These are phyloP conservation scores for Triticum timopheevii DNA, from an alignment of 176 grass and related monocot genomes.

Conservation along the genomic window DNA sequence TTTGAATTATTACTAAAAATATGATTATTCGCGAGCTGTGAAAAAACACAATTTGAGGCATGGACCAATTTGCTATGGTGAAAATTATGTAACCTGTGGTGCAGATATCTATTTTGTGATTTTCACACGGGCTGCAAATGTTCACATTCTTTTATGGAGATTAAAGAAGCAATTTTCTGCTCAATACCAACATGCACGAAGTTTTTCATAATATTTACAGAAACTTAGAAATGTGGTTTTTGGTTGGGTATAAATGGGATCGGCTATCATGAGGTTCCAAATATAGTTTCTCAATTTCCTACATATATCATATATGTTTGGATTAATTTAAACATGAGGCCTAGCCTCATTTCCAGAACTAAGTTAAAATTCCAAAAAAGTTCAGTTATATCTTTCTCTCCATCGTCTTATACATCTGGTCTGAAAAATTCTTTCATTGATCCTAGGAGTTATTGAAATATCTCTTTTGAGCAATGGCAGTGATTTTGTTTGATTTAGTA, in stretches of 20 bases:
- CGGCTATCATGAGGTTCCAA: not conserved
- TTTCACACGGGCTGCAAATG: not conserved
- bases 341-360: too few species aligned
- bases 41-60: not conserved
- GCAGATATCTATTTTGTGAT: not conserved
- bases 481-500: not conserved
- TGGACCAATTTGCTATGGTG: not conserved
- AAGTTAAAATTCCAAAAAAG: too few species aligned
- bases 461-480: not conserved
- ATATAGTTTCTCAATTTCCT: not conserved
- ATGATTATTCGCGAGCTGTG: too few species aligned
- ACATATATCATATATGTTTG: not conserved
- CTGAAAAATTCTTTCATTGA: too few species aligned
- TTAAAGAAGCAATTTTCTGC: not conserved
- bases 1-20: too few species aligned
- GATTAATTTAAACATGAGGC: too few species aligned
- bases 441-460: too few species aligned
- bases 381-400: too few species aligned
- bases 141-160: not conserved
- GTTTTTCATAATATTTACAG: not conserved
- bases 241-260: not conserved
- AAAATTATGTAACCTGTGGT: not conserved
- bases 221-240: not conserved
- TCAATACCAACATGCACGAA: not conserved
- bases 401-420: too few species aligned